Percentiles rank a stretch among this genome's conserved stretches.
Evolutionary conservation across 352 stramenopile genomes (phyloP).

Genomic region (Globisporangium alternatum): DNA sequence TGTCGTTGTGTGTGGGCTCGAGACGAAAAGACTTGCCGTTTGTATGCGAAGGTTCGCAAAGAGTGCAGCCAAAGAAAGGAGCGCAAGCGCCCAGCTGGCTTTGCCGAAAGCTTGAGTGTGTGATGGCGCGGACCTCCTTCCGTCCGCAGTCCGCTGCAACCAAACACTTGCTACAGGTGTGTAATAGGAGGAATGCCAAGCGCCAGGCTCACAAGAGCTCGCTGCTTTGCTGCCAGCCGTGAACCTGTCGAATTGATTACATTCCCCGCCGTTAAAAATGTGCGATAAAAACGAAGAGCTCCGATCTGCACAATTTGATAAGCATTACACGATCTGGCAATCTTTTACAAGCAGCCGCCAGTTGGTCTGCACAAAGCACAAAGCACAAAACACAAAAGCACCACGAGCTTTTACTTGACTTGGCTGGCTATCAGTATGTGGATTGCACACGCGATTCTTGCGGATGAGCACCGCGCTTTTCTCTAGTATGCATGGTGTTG

Average conservation of each 20-base stretch:
- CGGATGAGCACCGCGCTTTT: background rate
- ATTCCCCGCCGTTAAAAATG: too few relatives aligned
- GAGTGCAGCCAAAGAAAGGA: background rate
- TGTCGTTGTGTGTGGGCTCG: background rate
- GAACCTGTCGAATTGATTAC: background rate
- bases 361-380: too few relatives aligned
- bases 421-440: background rate
- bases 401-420: background rate
- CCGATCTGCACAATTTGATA: background rate
- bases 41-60: background rate
- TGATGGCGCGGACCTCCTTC: slow-evolving; percentile 7
- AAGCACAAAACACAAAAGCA: background rate
- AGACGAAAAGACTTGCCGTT: background rate
- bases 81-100: slow-evolving; percentile 3
- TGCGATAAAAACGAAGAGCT: background rate
- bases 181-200: too few relatives aligned
- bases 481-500: background rate
- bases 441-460: background rate
- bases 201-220: background rate
- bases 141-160: background rate
- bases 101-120: slow-evolving; percentile 6
- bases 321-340: background rate
- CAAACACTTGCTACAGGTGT: background rate
- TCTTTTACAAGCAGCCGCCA: background rate
- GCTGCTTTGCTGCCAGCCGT: background rate